These are phyloP conservation scores for Gardenia jasminoides DNA, from an alignment of 257 asterid genomes.

Conservation along the genomic window DNA sequence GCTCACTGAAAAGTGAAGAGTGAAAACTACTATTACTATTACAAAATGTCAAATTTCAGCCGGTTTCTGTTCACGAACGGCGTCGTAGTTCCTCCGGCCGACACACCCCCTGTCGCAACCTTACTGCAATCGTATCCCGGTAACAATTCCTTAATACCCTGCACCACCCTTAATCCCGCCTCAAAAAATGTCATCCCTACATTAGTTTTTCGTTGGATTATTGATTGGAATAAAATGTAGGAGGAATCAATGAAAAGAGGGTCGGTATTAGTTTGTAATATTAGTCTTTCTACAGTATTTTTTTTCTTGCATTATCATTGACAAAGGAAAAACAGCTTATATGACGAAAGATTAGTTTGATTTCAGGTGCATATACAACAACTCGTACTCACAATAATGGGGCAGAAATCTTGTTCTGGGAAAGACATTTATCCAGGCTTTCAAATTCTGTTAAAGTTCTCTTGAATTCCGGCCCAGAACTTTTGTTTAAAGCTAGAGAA, in stretches of 20 bases:
- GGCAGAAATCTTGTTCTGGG: constrained; percentile 72
- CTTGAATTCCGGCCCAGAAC: constrained; percentile 44
- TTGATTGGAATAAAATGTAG: not conserved
- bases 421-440: constrained; percentile 67
- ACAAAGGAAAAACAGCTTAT: not conserved
- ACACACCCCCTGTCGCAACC: constrained; percentile 58
- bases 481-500: constrained; percentile 37
- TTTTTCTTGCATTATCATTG: not conserved
- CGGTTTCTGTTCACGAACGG: constrained; percentile 63
- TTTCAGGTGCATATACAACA: constrained; percentile 92
- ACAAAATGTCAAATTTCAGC: constrained; percentile 34
- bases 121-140: constrained; percentile 79
- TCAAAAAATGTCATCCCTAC: not conserved
- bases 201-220: not conserved
- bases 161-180: not conserved
- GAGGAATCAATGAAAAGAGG: not conserved
- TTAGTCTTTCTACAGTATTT: not conserved
- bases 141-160: constrained; percentile 15
- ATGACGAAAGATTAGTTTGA: not conserved
- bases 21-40: not conserved
- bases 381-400: constrained; percentile 82
- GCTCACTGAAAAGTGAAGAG: not conserved
- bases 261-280: not conserved
- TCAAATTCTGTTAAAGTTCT: constrained; percentile 61
- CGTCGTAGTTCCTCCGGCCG: constrained; percentile 39